Evolutionary conservation across 2,329 filamentous ascomycete species (phyloP).

Genomic region (Fusarium euwallaceae): DNA sequence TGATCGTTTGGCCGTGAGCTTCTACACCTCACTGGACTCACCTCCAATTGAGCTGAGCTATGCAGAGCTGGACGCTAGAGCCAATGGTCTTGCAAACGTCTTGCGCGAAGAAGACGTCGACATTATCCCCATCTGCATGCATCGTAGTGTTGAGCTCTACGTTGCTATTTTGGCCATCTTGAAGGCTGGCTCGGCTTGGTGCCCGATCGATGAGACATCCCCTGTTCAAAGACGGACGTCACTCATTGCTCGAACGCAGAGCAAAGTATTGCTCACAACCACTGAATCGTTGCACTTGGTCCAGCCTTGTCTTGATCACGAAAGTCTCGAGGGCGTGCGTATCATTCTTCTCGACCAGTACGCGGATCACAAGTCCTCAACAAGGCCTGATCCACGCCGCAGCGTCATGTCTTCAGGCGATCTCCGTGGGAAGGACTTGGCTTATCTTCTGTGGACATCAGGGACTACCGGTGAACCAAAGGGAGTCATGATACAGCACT

Average conservation of each 20-base stretch:
- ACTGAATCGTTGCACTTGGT: slow-evolving; percentile 14
- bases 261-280: slow-evolving; percentile 13
- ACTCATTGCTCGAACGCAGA: slow-evolving; percentile 26
- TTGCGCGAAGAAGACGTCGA: slow-evolving; percentile 18
- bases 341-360: slow-evolving; percentile 28
- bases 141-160: slow-evolving; percentile 21
- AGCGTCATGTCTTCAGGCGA: neutral
- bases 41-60: slow-evolving; percentile 14
- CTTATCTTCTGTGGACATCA: slow-evolving; percentile 27
- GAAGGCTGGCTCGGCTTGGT: slow-evolving; percentile 30
- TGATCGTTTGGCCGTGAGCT: slow-evolving; percentile 11
- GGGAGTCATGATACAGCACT: slow-evolving; percentile 32
- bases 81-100: slow-evolving; percentile 19
- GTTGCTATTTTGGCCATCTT: slow-evolving; percentile 26
- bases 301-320: slow-evolving; percentile 12
- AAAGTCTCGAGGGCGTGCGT: neutral
- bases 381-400: neutral
- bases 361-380: neutral
- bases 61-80: slow-evolving; percentile 20
- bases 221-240: slow-evolving; percentile 27
- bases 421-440: slow-evolving; percentile 1
- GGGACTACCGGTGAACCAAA: slow-evolving; percentile 28
- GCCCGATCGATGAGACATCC: slow-evolving; percentile 23
- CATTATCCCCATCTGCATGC: slow-evolving; percentile 23
- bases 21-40: slow-evolving; percentile 5